phyloP scores from a whole-genome alignment of 2,329 filamentous ascomycete species.

The Diaporthe sp. region DNA sequence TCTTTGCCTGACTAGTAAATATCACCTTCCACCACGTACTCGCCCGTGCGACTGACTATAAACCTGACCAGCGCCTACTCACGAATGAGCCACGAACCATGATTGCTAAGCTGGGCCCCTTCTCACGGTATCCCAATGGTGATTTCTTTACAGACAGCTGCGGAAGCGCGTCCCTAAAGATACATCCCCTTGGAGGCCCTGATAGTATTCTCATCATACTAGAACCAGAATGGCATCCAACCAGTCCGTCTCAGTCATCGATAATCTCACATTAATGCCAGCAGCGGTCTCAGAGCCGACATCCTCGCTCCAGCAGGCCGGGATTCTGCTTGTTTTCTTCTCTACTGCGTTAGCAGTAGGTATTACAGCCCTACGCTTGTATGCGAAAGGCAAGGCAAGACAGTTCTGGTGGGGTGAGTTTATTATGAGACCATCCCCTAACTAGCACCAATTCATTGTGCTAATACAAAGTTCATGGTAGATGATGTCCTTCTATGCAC shows the following conservation, averaged over 20 bases:
- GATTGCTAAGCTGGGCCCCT: background rate
- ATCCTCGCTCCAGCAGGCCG: slow-evolving; percentile 5
- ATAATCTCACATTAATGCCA: background rate
- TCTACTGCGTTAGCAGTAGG: background rate
- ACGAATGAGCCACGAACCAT: background rate
- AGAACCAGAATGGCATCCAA: background rate
- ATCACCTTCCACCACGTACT: background rate
- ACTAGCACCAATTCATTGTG: background rate
- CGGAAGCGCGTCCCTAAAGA: background rate
- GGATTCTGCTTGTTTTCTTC: background rate
- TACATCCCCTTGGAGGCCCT: background rate
- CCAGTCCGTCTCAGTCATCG: background rate
- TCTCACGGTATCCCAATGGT: background rate
- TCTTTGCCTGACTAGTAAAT: background rate
- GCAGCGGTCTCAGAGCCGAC: background rate
- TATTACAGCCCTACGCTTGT: background rate
- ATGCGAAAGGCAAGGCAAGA: slow-evolving; percentile 11
- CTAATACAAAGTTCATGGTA: background rate
- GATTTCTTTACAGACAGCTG: background rate
- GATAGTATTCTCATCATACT: background rate
- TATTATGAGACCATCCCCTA: background rate
- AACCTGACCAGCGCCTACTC: background rate
- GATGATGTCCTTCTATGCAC: slow-evolving; percentile 20
- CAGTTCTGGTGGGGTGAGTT: slow-evolving; percentile 10
- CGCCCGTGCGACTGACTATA: background rate